Base-by-base conservation (phyloP, 306 rosid species). In the Medicago ruthenica region DNA sequence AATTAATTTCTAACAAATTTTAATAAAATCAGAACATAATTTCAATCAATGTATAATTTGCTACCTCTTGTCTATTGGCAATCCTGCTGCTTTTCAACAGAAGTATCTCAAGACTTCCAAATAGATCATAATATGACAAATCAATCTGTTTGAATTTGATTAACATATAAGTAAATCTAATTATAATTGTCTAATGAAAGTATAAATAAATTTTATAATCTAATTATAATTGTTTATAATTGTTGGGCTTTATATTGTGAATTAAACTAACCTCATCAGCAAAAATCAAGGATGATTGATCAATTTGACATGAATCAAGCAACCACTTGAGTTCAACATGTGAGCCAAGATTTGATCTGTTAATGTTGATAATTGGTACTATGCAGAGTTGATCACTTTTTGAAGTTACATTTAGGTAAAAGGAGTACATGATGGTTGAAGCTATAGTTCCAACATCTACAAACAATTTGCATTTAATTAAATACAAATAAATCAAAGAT, bases 251-350 rank as follows among this genome's bases (percentile, higher is more conserved):
- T 42, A 67, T 45, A 44, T 7, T 18, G 16, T n/a, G 50, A 45
- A 24, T 53, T 41, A 67, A 74, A 84, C 87, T 37, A 31, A 87
- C 98, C 98, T 93, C 97, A 65, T 93, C 96, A 36, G 86, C 63
- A 80, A 93, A 93, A 57, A 88, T 81, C 72, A 93, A 83, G 78
- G 93, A 88, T 57, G 84, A 67, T 51, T 78, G 87, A 78, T 93
- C 91, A 74, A 93, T 88, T 79, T 84, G 94, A 84, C 96, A 93
- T 47, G 96, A 93, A 75, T 81, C 90, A 67, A 93, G 87, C 82
- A 93, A 81, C 97, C 98, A 93, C 74, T 84, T 88, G 72, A 93
- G 87, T 75, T 88, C 94, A 73, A 85, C 87, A 85, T 81, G 91
- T 50, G 93, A 87, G 45, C 57, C 79, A 37, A 91, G 90, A 77